Evolutionary conservation across 208 protist genomes (phyloP).

Genomic region (Wallacemonas sp.): DNA sequence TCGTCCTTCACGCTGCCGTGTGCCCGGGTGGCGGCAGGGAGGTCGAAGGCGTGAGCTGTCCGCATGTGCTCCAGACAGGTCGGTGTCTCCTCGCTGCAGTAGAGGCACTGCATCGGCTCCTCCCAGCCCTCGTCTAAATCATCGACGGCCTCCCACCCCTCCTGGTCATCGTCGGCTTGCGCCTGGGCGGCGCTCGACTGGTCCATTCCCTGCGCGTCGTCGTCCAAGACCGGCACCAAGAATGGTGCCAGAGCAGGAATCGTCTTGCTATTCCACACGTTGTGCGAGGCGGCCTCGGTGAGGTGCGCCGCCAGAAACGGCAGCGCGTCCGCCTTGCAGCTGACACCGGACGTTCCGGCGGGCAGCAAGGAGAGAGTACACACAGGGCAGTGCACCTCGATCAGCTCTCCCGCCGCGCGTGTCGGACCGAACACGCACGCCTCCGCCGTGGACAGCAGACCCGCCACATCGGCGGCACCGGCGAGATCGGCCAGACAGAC

Average conservation of each 20-base stretch:
- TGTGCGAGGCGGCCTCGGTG: slow-evolving; percentile 27
- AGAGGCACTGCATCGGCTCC: slow-evolving; percentile 58
- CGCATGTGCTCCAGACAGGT: slow-evolving; percentile 62
- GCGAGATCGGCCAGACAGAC: slow-evolving; percentile 55
- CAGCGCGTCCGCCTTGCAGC: not conserved
- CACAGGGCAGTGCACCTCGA: slow-evolving; percentile 53
- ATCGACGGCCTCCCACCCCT: slow-evolving; percentile 46
- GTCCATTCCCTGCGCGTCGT: not conserved
- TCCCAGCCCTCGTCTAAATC: slow-evolving; percentile 60
- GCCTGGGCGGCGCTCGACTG: slow-evolving; percentile 21
- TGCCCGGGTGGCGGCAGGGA: slow-evolving; percentile 33
- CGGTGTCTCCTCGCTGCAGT: slow-evolving; percentile 46
- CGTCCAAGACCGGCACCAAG: slow-evolving; percentile 27
- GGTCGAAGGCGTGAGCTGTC: slow-evolving; percentile 53
- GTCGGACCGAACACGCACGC: slow-evolving; percentile 24
- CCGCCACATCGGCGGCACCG: slow-evolving; percentile 52
- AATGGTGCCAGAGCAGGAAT: slow-evolving; percentile 49
- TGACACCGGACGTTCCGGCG: not conserved
- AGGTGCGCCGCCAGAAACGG: slow-evolving; percentile 26
- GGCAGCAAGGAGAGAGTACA: slow-evolving; percentile 30
- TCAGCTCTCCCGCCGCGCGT: not conserved
- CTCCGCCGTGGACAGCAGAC: slow-evolving; percentile 33
- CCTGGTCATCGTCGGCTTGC: slow-evolving; percentile 26
- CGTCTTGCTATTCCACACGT: slow-evolving; percentile 45
- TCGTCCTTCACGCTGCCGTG: slow-evolving; percentile 56